Evolutionary conservation across 768 basidiomycete species (phyloP).

Genomic region (Leccinum rimulosum): DNA sequence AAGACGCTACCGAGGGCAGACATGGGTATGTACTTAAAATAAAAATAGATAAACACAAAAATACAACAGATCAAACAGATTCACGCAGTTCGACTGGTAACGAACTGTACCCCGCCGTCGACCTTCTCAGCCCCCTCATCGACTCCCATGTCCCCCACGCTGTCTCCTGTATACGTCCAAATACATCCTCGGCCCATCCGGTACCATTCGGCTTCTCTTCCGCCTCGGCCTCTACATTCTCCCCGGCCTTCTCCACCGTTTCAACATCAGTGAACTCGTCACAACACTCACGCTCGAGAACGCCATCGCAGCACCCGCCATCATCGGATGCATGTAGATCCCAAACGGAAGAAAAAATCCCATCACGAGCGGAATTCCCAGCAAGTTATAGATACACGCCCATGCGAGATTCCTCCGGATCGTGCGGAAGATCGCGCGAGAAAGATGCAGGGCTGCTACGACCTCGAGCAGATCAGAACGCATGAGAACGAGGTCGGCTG

Average conservation of each 20-base stretch:
- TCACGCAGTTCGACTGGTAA: conserved; percentile 61
- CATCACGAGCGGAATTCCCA: conserved; percentile 98
- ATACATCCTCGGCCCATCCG: conserved; percentile 18
- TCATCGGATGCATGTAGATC: conserved; percentile 94
- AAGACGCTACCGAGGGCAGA: conserved; percentile 74
- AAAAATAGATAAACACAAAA: not conserved
- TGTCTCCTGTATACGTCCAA: conserved; percentile 40
- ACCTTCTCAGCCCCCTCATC: conserved; percentile 36
- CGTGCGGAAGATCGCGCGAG: conserved; percentile 81
- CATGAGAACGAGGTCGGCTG: conserved; percentile 98
- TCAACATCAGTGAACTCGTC: conserved; percentile 80
- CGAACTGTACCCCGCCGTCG: conserved; percentile 59
- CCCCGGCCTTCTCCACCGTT: conserved; percentile 76
- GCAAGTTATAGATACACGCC: conserved; percentile 92
- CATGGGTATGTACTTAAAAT: conserved; percentile 24
- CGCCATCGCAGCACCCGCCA: conserved; percentile 98
- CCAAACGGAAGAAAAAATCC: conserved; percentile 92
- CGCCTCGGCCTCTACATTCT: conserved; percentile 53
- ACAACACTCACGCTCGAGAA: conserved; percentile 97
- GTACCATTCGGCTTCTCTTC: conserved; percentile 30
- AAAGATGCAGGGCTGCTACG: conserved; percentile 92
- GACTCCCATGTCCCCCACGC: conserved; percentile 50
- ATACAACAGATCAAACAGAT: conserved; percentile 13
- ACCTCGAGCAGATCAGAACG: conserved; percentile 95
- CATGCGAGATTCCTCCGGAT: conserved; percentile 93